A percentile compares a stretch with the other conserved stretches of the same genome.
Conservation (phyloP, 2,329 filamentous ascomycete species). For the Alternaria alternata region DNA sequence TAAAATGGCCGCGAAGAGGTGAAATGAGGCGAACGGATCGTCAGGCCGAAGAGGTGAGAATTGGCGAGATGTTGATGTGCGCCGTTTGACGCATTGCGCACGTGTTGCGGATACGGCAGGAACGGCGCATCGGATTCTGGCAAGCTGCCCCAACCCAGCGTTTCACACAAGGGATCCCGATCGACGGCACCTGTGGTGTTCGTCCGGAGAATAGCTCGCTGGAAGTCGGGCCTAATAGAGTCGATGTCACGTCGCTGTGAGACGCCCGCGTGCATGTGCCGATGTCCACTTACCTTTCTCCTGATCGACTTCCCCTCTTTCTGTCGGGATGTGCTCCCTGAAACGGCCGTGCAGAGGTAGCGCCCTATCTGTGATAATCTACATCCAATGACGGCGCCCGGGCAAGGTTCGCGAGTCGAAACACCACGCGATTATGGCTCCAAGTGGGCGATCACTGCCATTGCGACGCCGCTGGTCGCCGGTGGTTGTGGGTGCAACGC, state of each 20-base stretch:
- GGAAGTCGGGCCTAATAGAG: background rate
- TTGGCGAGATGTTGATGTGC: conserved; percentile 5
- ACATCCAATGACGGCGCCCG: conserved; percentile 7
- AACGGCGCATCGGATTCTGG: conserved; percentile 15
- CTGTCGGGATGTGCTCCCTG: conserved; percentile 7
- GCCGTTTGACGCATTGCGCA: conserved; percentile 4
- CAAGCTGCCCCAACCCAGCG: conserved; percentile 7
- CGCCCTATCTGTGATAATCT: background rate
- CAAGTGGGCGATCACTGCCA: conserved; percentile 10
- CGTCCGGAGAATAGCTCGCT: conserved; percentile 1
- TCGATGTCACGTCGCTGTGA: background rate
- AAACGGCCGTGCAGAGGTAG: conserved; percentile 21
- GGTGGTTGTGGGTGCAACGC: background rate
- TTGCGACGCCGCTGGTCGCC: conserved; percentile 3
- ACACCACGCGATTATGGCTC: conserved; percentile 2
- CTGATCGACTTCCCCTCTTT: conserved; percentile 18
- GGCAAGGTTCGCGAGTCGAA: conserved; percentile 9
- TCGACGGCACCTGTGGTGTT: conserved; percentile 2
- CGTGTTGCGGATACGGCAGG: conserved; percentile 12
- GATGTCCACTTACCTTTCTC: conserved; percentile 6
- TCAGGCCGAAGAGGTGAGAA: background rate
- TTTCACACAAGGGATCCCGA: conserved; percentile 3
- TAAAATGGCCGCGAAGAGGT: background rate
- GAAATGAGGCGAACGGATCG: conserved; percentile 2
- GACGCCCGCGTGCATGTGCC: conserved; percentile 1